phyloP scores from a whole-genome alignment of 1,284 basidiomycete genomes.

The Microbotryum saponariae region DNA sequence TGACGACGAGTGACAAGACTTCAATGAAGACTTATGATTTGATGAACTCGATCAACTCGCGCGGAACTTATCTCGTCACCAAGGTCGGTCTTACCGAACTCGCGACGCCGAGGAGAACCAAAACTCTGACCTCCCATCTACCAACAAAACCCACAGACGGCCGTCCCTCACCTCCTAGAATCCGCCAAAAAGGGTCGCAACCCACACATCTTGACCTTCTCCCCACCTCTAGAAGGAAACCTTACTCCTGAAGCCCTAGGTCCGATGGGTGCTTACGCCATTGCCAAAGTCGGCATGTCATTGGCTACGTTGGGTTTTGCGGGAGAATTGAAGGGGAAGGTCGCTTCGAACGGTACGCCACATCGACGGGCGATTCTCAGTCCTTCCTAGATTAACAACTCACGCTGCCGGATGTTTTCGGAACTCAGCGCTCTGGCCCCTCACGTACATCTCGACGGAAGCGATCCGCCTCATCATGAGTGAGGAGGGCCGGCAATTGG shows the following conservation, averaged over 20 bases:
- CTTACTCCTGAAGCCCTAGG: conserved; percentile 22
- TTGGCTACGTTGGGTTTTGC: conserved; percentile 36
- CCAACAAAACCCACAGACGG: conserved; percentile 19
- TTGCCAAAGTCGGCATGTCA: conserved; percentile 39
- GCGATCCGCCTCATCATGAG: conserved; percentile 27
- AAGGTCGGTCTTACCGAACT: background rate
- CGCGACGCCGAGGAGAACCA: background rate
- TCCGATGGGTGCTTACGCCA: conserved; percentile 34
- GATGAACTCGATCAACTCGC: conserved; percentile 37
- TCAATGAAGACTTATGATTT: conserved; percentile 34
- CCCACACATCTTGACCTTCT: conserved; percentile 39
- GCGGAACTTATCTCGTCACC: conserved; percentile 37
- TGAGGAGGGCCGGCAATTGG: conserved; percentile 27
- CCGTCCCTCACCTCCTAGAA: conserved; percentile 36
- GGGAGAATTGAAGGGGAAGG: conserved; percentile 34
- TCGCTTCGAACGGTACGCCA: conserved; percentile 37
- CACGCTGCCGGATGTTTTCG: too few species aligned
- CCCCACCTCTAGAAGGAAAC: conserved; percentile 34
- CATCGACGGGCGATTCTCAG: conserved; percentile 37
- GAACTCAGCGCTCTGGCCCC: conserved; percentile 8
- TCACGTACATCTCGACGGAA: conserved; percentile 21
- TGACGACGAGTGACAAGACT: conserved; percentile 31
- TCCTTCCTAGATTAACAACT: conserved; percentile 13
- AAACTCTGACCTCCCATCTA: background rate
- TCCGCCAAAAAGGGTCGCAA: conserved; percentile 29